Conservation (phyloP, 83 land plant genomes). For the Isoetes engelmannii region DNA sequence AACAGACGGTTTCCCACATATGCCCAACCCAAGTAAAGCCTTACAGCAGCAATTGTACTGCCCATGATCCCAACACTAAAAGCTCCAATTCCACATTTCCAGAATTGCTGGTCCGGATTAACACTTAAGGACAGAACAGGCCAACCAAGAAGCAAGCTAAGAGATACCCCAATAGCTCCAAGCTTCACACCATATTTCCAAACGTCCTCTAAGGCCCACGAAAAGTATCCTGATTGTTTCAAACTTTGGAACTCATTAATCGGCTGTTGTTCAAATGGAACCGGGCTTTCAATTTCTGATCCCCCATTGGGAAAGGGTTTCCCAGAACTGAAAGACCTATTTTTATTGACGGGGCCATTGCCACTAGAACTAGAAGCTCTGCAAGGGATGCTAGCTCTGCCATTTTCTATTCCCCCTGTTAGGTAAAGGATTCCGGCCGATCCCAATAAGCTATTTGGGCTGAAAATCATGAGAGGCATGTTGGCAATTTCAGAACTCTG, state of each 20-base stretch:
- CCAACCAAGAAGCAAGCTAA: constrained; percentile 66
- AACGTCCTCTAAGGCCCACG: constrained; percentile 67
- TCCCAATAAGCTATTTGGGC: too few species aligned
- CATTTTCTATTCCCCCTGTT: too few species aligned
- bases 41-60: constrained; percentile 59
- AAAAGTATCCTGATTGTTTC: constrained; percentile 58
- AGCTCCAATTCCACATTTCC: constrained; percentile 46
- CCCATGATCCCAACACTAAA: constrained; percentile 62
- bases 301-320: constrained; percentile 32
- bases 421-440: too few species aligned
- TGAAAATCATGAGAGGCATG: too few species aligned
- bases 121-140: constrained; percentile 61
- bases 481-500: too few species aligned
- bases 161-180: constrained; percentile 42
- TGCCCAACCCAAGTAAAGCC: constrained; percentile 97
- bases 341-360: constrained; percentile 2
- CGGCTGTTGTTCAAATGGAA: constrained; percentile 86
- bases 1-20: constrained; percentile 90
- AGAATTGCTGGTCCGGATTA: constrained; percentile 39
- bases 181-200: constrained; percentile 44
- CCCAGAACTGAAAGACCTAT: neutral
- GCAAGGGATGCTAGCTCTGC: too few species aligned
- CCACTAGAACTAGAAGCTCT: too few species aligned
- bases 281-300: constrained; percentile 52
- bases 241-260: constrained; percentile 79